A percentile compares a stretch with the other conserved stretches of the same genome.
Evolutionary conservation across 1,139 yeast species (phyloP).

Genomic region (Saccharomyces hybrid): DNA sequence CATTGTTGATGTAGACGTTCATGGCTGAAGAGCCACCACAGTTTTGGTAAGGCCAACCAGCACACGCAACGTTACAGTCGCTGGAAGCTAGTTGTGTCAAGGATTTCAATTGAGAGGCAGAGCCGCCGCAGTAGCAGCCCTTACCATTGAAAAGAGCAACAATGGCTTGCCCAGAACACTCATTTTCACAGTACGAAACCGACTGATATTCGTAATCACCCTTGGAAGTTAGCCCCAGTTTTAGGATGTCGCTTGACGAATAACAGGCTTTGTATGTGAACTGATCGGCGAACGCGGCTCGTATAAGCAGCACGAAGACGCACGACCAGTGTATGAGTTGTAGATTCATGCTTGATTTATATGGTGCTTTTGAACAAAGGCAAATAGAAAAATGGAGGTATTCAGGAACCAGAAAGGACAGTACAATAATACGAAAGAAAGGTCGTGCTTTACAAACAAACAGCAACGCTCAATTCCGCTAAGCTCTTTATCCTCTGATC

Average conservation of each 20-base stretch:
- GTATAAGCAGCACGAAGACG: background rate
- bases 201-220: slow-evolving; percentile 45
- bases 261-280: slow-evolving; percentile 21
- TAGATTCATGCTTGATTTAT: background rate
- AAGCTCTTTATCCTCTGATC: background rate
- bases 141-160: slow-evolving; percentile 51
- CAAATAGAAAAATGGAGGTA: background rate
- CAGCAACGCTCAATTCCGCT: background rate
- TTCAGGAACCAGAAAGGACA: background rate
- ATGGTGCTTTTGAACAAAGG: background rate
- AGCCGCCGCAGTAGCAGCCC: slow-evolving; percentile 55
- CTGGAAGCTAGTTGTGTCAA: slow-evolving; percentile 21
- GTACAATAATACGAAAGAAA: background rate
- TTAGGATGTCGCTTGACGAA: slow-evolving; percentile 8
- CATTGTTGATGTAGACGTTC: slow-evolving; percentile 38
- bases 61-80: slow-evolving; percentile 45
- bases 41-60: slow-evolving; percentile 48
- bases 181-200: slow-evolving; percentile 40
- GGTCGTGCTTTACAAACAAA: background rate
- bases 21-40: slow-evolving; percentile 57
- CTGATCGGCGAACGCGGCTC: background rate
- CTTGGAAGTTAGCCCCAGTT: slow-evolving; percentile 15
- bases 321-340: background rate
- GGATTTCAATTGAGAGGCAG: slow-evolving; percentile 7
- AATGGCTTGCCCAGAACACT: slow-evolving; percentile 44